Conservation (phyloP, 257 asterid species). For the Fraxinus cuspidata region DNA sequence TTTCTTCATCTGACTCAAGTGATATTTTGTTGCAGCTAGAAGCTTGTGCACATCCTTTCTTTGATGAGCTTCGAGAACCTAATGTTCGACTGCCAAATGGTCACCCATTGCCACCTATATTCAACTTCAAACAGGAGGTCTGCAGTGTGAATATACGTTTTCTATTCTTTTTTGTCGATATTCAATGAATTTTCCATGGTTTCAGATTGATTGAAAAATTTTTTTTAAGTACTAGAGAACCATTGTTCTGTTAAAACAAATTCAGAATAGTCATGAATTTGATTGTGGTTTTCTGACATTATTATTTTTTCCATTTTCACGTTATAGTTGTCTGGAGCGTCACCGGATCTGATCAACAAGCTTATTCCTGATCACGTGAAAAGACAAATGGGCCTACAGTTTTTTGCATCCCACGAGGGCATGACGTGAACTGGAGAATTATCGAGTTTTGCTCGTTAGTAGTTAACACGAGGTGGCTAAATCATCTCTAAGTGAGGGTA, state of each 20-base stretch:
- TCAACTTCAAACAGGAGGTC: conserved; percentile 95
- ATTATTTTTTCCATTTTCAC: conserved; percentile 5
- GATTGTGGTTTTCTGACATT: background rate
- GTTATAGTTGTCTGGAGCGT: conserved; percentile 65
- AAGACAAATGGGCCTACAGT: conserved; percentile 74
- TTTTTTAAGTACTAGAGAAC: background rate
- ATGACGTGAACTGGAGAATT: conserved; percentile 37
- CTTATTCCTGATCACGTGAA: conserved; percentile 85
- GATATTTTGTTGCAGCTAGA: conserved; percentile 72
- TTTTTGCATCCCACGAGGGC: conserved; percentile 60
- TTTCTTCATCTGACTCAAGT: conserved; percentile 9
- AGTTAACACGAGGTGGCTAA: conserved; percentile 4
- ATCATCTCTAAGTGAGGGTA: background rate
- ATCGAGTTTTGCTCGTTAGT: conserved; percentile 10
- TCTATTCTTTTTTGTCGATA: background rate
- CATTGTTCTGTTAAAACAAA: background rate
- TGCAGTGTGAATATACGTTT: conserved; percentile 13
- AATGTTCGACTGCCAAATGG: conserved; percentile 85
- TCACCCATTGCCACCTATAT: conserved; percentile 81
- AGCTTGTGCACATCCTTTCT: conserved; percentile 85
- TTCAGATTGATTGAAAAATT: background rate
- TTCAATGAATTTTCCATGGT: background rate
- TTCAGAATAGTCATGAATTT: background rate
- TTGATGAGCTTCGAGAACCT: conserved; percentile 93
- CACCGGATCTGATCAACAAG: conserved; percentile 78